phyloP scores from a whole-genome alignment of 352 stramenopile species.

The Pythium angustatum region DNA sequence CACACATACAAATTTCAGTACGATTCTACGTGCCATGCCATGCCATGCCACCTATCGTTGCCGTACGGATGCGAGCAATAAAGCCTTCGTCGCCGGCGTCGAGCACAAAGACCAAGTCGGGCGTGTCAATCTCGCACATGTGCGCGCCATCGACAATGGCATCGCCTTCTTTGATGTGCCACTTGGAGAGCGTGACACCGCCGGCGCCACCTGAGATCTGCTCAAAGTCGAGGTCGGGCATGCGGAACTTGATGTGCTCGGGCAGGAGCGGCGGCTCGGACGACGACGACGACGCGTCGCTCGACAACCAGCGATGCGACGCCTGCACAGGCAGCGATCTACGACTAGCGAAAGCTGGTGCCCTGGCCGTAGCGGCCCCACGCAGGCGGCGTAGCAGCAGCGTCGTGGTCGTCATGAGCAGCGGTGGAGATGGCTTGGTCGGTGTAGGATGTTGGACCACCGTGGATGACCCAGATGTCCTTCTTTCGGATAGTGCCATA shows the following conservation, averaged over 20 bases:
- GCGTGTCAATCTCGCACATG: slow-evolving; percentile 89
- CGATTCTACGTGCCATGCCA: no score
- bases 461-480: no score
- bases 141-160: slow-evolving; percentile 63
- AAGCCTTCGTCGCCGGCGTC: slow-evolving; percentile 81
- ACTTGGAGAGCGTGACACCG: slow-evolving; percentile 75
- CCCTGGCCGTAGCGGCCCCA: not conserved
- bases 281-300: not conserved
- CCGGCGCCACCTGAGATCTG: slow-evolving; percentile 54
- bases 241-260: slow-evolving; percentile 85
- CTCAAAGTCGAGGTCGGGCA: slow-evolving; percentile 87
- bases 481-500: no score
- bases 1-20: not conserved
- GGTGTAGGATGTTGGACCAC: no score
- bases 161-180: slow-evolving; percentile 65
- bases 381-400: not conserved
- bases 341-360: not conserved
- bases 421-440: not conserved
- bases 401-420: not conserved
- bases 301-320: not conserved
- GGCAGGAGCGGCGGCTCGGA: slow-evolving; percentile 45
- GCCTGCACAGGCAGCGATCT: not conserved
- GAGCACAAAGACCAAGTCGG: slow-evolving; percentile 78
- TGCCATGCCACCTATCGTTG: no score
- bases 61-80: slow-evolving; percentile 67